These are phyloP conservation scores for Trichaptum fuscoviolaceum DNA, from an alignment of 768 basidiomycete genomes.

Conservation along the genomic window DNA sequence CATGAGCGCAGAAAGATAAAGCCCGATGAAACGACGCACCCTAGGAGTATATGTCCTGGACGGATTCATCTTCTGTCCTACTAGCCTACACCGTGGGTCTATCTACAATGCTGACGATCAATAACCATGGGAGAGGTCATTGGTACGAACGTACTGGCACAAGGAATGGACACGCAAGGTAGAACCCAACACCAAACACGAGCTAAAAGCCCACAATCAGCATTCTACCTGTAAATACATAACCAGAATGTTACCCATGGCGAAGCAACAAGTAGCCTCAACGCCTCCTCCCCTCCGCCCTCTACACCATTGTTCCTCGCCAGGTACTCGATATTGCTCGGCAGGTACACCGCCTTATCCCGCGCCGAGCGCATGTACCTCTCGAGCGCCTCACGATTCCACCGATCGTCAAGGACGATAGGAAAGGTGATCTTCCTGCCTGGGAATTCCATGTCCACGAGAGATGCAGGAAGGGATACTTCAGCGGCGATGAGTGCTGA, in stretches of 20 bases:
- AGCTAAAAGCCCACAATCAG: constrained; percentile 32
- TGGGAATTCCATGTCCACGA: constrained; percentile 38
- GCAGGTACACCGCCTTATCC: constrained; percentile 58
- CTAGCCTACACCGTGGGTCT: constrained; percentile 51
- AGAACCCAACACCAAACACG: constrained; percentile 59
- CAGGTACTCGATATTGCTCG: constrained; percentile 63
- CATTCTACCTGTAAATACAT: neutral
- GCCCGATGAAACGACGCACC: constrained; percentile 25
- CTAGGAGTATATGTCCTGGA: constrained; percentile 61
- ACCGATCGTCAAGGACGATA: constrained; percentile 55
- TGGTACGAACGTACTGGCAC: constrained; percentile 39
- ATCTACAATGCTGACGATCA: constrained; percentile 30
- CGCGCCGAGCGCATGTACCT: constrained; percentile 53
- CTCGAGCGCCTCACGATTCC: constrained; percentile 49
- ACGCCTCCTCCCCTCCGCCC: constrained; percentile 35
- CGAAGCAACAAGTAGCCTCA: constrained; percentile 41
- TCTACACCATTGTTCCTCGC: constrained; percentile 55
- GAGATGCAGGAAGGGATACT: constrained; percentile 32
- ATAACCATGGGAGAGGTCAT: neutral
- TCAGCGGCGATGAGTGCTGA: constrained; percentile 34
- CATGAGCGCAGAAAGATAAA: constrained; percentile 1
- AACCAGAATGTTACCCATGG: constrained; percentile 38
- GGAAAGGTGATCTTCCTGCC: constrained; percentile 56
- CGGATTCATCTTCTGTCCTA: constrained; percentile 74
- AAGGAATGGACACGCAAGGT: constrained; percentile 58